phyloP scores from a whole-genome alignment of 2,329 filamentous ascomycete genomes.

The Emergomyces orientalis region DNA sequence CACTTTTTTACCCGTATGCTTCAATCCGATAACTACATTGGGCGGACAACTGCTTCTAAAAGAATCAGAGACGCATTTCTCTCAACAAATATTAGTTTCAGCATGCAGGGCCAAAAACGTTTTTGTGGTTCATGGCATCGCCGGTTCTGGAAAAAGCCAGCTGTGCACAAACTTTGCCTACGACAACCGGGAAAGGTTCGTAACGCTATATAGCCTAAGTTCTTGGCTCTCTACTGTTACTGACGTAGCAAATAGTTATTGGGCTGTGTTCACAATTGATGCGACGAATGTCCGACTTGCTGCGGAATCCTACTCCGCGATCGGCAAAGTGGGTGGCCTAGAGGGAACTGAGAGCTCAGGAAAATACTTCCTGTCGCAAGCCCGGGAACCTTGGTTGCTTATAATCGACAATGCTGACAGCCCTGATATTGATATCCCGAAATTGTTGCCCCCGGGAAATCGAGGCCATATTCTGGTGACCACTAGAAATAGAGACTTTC shows the following conservation, averaged over 20 bases:
- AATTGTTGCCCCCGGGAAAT: conserved; percentile 26
- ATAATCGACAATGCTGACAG: conserved; percentile 39
- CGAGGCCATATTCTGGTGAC: conserved; percentile 32
- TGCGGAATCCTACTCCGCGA: conserved; percentile 20
- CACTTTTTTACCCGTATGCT: conserved; percentile 17
- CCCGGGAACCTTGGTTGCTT: conserved; percentile 22
- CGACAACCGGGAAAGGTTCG: conserved; percentile 27
- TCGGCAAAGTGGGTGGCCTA: conserved; percentile 21
- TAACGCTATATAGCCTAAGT: not conserved
- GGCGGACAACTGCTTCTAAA: conserved; percentile 12
- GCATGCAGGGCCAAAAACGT: conserved; percentile 19
- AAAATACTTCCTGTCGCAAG: conserved; percentile 21
- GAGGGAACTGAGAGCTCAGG: conserved; percentile 23
- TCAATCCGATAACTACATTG: conserved; percentile 18
- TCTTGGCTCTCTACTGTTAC: not conserved
- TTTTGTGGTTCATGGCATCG: conserved; percentile 31
- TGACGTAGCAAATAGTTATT: conserved; percentile 18
- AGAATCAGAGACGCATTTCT: conserved; percentile 12
- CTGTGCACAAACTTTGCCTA: conserved; percentile 31
- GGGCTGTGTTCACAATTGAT: conserved; percentile 33
- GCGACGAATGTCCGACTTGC: conserved; percentile 21
- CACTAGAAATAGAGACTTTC: conserved; percentile 27
- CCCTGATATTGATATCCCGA: conserved; percentile 24
- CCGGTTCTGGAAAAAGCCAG: conserved; percentile 36
- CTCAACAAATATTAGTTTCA: conserved; percentile 3